A percentile compares a stretch with the other conserved stretches of the same genome.
phyloP scores from a whole-genome alignment of 495 filamentous ascomycete species.

The Massariosphaeria phaeospora region DNA sequence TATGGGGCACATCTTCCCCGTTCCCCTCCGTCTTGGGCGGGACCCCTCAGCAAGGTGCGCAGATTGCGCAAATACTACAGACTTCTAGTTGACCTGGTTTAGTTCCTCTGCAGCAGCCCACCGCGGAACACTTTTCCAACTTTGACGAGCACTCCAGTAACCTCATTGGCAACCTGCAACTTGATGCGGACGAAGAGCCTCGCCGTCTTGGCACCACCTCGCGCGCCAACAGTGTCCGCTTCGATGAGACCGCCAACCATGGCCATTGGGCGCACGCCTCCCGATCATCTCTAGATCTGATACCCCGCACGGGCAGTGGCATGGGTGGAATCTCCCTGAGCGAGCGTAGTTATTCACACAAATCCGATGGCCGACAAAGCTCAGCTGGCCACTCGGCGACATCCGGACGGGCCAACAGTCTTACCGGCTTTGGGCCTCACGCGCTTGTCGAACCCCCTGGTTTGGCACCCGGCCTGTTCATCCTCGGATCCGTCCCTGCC shows the following conservation, averaged over 20 bases:
- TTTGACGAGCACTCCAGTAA: constrained; percentile 75
- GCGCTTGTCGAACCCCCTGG: constrained; percentile 60
- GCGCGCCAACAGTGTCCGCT: constrained; percentile 95
- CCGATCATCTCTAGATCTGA: constrained; percentile 73
- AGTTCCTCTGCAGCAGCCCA: constrained; percentile 71
- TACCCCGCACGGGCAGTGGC: constrained; percentile 73
- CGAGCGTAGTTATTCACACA: constrained; percentile 87
- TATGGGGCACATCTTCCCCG: constrained; percentile 75
- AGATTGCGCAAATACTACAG: neutral
- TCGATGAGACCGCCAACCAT: constrained; percentile 92
- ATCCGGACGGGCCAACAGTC: constrained; percentile 76
- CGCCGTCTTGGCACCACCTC: constrained; percentile 72
- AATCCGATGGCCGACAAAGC: constrained; percentile 93
- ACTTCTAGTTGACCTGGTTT: constrained; percentile 2
- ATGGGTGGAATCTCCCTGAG: constrained; percentile 78
- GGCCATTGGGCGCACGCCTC: constrained; percentile 80
- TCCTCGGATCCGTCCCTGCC: constrained; percentile 79
- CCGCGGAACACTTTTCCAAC: constrained; percentile 71
- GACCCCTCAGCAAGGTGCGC: constrained; percentile 72
- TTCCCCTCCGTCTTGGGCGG: constrained; percentile 67
- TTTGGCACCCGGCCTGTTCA: constrained; percentile 76
- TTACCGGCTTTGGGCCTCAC: constrained; percentile 62
- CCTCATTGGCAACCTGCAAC: constrained; percentile 66
- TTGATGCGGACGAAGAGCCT: constrained; percentile 87
- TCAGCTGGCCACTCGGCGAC: constrained; percentile 68